A percentile compares a stretch with the other conserved stretches of the same genome.
Conservation (phyloP, 768 basidiomycete species). For the Macrolepiota dolichaula region DNA sequence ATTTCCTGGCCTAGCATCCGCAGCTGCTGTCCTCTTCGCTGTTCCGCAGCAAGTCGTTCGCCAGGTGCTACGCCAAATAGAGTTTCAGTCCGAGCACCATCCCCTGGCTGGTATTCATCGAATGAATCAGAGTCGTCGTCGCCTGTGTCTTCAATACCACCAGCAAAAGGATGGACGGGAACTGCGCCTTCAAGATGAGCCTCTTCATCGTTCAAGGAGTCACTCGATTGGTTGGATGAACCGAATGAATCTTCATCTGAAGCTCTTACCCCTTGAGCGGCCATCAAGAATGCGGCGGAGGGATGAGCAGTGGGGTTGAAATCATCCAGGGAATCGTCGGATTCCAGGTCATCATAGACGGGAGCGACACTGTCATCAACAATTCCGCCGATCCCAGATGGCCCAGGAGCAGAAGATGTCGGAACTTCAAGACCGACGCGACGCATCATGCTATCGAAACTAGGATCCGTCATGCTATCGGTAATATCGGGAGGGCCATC, state of each 20-base stretch:
- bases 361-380: slow-evolving; percentile 4
- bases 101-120: slow-evolving; percentile 36
- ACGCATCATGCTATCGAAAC: slow-evolving; percentile 69
- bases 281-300: slow-evolving; percentile 71
- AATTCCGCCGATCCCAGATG: slow-evolving; percentile 24
- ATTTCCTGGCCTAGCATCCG: slow-evolving; percentile 62
- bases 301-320: slow-evolving; percentile 59
- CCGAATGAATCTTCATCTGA: slow-evolving; percentile 47
- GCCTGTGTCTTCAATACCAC: slow-evolving; percentile 46
- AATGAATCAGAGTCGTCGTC: slow-evolving; percentile 55
- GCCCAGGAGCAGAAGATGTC: slow-evolving; percentile 22
- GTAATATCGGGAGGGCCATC: slow-evolving; percentile 40
- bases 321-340: slow-evolving; percentile 54
- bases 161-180: slow-evolving; percentile 63
- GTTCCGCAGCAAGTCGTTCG: slow-evolving; percentile 31
- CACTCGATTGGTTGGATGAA: slow-evolving; percentile 54
- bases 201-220: slow-evolving; percentile 52
- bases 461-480: slow-evolving; percentile 50
- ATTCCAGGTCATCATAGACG: slow-evolving; percentile 30
- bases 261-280: slow-evolving; percentile 32
- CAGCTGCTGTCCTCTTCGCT: slow-evolving; percentile 31
- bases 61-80: slow-evolving; percentile 67
- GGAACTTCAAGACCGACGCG: slow-evolving; percentile 49
- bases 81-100: slow-evolving; percentile 55
- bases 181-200: slow-evolving; percentile 30